Conservation (phyloP, 2,329 filamentous ascomycete species). For the Cladobotryum protrusum region DNA sequence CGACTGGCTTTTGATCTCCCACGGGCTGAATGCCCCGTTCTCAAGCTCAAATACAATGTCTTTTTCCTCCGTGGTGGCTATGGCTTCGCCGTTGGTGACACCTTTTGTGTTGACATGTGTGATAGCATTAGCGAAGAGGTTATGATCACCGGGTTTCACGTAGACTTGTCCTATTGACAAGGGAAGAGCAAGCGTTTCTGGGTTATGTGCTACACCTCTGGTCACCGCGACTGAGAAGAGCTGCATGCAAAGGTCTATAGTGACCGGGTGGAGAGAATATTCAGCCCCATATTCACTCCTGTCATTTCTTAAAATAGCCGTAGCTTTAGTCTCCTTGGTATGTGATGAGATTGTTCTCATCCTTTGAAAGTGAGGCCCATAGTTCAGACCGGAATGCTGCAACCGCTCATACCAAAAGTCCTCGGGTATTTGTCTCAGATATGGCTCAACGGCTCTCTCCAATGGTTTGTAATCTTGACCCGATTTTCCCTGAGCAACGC, state of each 20-base stretch:
- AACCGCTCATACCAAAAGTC: background rate
- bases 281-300: background rate
- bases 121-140: background rate
- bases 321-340: background rate
- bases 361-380: background rate
- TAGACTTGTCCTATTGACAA: background rate
- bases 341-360: background rate
- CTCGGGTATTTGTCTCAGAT: background rate
- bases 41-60: background rate
- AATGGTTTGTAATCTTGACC: background rate
- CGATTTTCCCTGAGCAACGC: conserved; percentile 9
- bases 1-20: background rate
- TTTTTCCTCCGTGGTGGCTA: background rate
- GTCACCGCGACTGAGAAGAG: conserved; percentile 20
- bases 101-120: background rate
- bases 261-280: conserved; percentile 27
- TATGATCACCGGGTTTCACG: background rate
- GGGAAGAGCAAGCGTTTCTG: no score
- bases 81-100: background rate
- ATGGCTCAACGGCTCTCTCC: background rate
- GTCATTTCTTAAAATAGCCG: background rate
- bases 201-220: conserved; percentile 14
- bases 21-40: background rate
- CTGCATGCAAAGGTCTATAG: conserved; percentile 30
- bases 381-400: conserved; percentile 5